Evolutionary conservation across 768 basidiomycete genomes (phyloP).

Genomic region (Mycena metata): DNA sequence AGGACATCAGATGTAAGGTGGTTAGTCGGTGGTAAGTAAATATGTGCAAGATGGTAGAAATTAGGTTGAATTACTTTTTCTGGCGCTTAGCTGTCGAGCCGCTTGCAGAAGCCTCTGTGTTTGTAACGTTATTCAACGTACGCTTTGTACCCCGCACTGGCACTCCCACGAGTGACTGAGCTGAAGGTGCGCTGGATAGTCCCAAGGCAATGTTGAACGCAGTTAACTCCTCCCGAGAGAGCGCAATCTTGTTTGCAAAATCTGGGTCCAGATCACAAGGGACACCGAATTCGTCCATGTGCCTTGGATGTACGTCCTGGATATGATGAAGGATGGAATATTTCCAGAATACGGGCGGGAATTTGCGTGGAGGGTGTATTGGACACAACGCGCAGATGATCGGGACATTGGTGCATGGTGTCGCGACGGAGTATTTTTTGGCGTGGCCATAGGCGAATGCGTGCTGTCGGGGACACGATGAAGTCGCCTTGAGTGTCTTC

Average conservation of each 20-base stretch:
- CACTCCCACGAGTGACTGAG: too few relatives aligned
- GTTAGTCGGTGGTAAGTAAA: neutral
- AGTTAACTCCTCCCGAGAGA: slow-evolving; percentile 3
- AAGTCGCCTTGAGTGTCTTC: neutral
- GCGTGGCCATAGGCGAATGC: slow-evolving; percentile 4
- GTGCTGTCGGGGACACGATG: neutral
- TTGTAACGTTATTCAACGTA: neutral
- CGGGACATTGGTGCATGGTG: slow-evolving; percentile 17
- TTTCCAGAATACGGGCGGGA: slow-evolving; percentile 7
- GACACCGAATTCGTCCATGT: slow-evolving; percentile 6
- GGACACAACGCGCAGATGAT: neutral
- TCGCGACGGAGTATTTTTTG: slow-evolving; percentile 9
- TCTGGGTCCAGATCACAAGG: neutral
- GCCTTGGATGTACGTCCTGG: neutral
- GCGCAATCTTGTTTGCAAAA: neutral
- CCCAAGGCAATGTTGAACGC: neutral
- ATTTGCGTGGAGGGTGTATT: slow-evolving; percentile 8
- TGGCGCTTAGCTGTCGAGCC: neutral
- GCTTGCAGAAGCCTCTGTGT: neutral
- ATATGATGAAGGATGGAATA: slow-evolving; percentile 10
- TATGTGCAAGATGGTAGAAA: neutral
- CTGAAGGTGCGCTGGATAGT: neutral
- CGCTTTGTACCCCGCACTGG: neutral
- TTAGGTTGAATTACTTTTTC: neutral
- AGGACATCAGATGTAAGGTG: too few relatives aligned